Base-by-base conservation (phyloP, 208 protist genomes). In the Leishmania tarentolae region DNA sequence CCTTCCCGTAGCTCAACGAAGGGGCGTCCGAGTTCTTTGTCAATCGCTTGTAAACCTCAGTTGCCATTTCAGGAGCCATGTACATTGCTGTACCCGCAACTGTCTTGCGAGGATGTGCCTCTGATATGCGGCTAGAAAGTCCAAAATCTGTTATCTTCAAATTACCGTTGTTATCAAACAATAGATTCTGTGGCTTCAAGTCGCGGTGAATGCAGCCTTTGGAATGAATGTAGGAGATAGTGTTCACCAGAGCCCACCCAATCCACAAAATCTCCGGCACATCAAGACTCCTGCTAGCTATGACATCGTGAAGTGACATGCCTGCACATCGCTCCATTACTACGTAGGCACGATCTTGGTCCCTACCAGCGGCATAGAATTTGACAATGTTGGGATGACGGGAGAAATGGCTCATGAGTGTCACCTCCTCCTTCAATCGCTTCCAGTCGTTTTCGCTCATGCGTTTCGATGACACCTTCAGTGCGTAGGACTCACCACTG, bases 101-200 rank as follows among this genome's bases (percentile, higher is more conserved):
- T 1, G 95, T 98, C 82, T 96, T 97, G 52, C 95, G 87, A 31
- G 93, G 92, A 71, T 96, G 88, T 17, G 84, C 82, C 31, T 97
- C 92, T 13, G 89, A 91, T 69, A 97, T 94, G 47, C 91, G 83
- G 78, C 92, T 97, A 8, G 92, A 94, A 31, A 98, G 86, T 21
- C 96, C 96, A 86, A 98, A 98, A 81, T 98, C 96, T 44, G 94
- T 97, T n/a, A 98, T 91, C 84, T 98, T 98, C 50, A 98, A 79
- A 72, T 96, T 97, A 13, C 94, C 94, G 52, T 95, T 80, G 79
- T 87, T 86, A 81, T 98, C 96, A 81, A 98, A 97, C 53, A 98
- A 83, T 21, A 98, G 86, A 84, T 98, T 98, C 68, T 96, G 91
- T 61, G 95, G 94, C 81, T 98, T 98, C 61, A 98, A 76, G 73